Base-by-base conservation (phyloP, 306 rosid species). In the Fragaria iinumae region DNA sequence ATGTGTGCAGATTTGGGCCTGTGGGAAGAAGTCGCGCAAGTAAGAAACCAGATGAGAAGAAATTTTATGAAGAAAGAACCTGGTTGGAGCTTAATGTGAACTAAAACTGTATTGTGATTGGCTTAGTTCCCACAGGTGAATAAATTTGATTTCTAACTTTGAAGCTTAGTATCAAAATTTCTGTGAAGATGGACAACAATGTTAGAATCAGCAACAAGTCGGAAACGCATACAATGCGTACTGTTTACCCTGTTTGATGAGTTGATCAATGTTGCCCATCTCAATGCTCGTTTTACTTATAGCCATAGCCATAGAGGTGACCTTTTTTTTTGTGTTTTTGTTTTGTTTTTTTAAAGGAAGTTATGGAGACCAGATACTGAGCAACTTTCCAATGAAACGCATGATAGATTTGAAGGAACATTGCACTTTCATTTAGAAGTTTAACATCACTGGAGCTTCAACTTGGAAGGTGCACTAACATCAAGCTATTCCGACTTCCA, bases 1-100 rank as follows among this genome's bases (percentile, higher is more conserved):
- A 91, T 91, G 43, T 87, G 88, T 60, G 93, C 98, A n/a, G 95
- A 87, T 76, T 68, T 82, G 60, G 96, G 93, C 62, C 78, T 78
- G 73, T 91, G 90, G 93, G 93, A 89, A 55, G 96, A 89, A 76
- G 96, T 86, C 73, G 59, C 0, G 47, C 47, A 43, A 43, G 12
- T 43, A 43, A 82, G 96, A 83, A 83, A 84, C 74, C 81, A 62
- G 53, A 84, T 92, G 87, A 87, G 71, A 71, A 88, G 82, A 77
- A 82, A 34, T 75, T 88, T 89, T 69, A 71, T 81, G 59, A 82
- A 72, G 77, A 92, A 90, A 83, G 92, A 90, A 72, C 89, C 88
- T 73, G 93, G 86, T 48, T 92, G 91, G 96, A 92, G 97, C 81
- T 74, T 83, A 57, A 60, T 86, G 80, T 86, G 83, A 90, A 7